Conservation (phyloP, 1,284 basidiomycete genomes). For the Apiotrichum montevideense region DNA sequence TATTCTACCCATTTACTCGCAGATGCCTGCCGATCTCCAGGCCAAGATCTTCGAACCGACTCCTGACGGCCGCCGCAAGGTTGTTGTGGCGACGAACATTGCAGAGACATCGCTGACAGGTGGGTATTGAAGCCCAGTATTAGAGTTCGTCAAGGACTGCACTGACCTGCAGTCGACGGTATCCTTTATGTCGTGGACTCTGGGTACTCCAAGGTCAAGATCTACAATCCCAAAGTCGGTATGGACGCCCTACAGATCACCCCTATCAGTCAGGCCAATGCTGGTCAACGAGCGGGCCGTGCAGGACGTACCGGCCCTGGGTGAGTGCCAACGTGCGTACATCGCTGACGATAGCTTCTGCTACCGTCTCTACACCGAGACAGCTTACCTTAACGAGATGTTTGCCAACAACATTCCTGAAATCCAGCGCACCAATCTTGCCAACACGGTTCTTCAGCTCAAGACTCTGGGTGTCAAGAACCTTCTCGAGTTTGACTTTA, state of each 20-base stretch:
- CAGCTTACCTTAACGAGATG: conserved; percentile 90
- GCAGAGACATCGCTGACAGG: conserved; percentile 96
- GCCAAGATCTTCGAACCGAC: conserved; percentile 97
- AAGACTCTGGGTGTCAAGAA: conserved; percentile 93
- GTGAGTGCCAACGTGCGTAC: conserved; percentile 48
- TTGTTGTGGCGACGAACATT: conserved; percentile 97
- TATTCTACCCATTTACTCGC: conserved; percentile 95
- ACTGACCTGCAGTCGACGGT: conserved; percentile 67
- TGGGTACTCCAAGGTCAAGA: conserved; percentile 95
- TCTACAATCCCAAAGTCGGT: conserved; percentile 97
- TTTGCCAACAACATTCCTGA: conserved; percentile 97
- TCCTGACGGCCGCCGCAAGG: conserved; percentile 87
- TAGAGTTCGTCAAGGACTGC: no score
- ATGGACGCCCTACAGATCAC: conserved; percentile 99
- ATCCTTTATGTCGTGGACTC: conserved; percentile 95
- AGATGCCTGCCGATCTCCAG: conserved; percentile 98
- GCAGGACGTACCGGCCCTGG: conserved; percentile 94
- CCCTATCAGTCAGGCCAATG: conserved; percentile 96
- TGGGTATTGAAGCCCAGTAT: conserved; percentile 34
- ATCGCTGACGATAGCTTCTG: conserved; percentile 59
- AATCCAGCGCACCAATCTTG: conserved; percentile 94
- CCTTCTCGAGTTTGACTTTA: conserved; percentile 96
- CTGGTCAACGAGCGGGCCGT: conserved; percentile 88
- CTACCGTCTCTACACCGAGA: conserved; percentile 95
- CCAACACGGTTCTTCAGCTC: conserved; percentile 88